Base-by-base conservation (phyloP, 345 rosid species). In the Gossypium sturtianum region DNA sequence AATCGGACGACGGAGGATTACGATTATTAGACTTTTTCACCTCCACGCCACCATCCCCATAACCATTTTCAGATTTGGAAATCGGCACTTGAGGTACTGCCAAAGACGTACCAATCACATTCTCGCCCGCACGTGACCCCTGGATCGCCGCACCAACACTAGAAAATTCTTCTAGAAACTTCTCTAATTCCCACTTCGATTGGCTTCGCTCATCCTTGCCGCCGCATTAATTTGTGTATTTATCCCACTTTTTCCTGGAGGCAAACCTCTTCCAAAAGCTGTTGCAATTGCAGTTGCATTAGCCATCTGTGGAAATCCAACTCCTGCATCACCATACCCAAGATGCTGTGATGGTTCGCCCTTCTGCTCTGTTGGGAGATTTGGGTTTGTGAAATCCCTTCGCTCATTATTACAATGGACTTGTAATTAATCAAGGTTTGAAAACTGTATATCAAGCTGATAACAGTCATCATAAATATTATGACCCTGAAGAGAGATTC, bases 401-500 rank as follows among this genome's bases (percentile, higher is more conserved):
- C 97, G 89, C 71, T 95, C 99, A 74, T 93, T 93, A 80, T 93
- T 95, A 86, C 88, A 93, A 88, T 91, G 91, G 72, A 93, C 98
- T 89, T 95, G 99, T 83, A 95, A 79, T 80, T 93, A 98, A 68
- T 95, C 98, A 80, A 95, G 92, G 90, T 91, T 93, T 49, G 96
- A 93, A 82, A 83, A 95, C 75, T 95, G 97, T 83, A 95, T 93
- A 82, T 95, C 98, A 86, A 95, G 84, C 83, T 93, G 97, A 76
- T 97, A 95, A 84, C 98, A 93, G 38, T 97, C 96, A 74, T 95
- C 99, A 75, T 95, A 95, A 68, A 95, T 95, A 83, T 95, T 95
- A 54, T 97, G 98, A 27, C 96, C 98, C 98, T 95, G 98, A 74
- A 95, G 94, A 74, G 97, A 78, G 80, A 91, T 87, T 81, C 97